Evolutionary conservation across 257 asterid genomes (phyloP).

Genomic region (Mentha longifolia): DNA sequence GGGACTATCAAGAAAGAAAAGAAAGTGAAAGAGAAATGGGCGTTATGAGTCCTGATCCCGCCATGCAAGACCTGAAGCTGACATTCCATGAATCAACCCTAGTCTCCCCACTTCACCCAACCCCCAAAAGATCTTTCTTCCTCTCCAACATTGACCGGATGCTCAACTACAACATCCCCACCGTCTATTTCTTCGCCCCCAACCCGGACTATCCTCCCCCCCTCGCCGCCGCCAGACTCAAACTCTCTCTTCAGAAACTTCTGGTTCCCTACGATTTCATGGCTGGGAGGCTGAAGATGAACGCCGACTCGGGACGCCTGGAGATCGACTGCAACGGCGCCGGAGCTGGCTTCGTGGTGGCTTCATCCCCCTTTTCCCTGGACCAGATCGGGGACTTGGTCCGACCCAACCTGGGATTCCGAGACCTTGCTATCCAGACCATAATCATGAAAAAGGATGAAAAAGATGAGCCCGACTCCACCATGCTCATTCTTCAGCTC

Average conservation of each 20-base stretch:
- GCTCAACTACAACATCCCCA: conserved; percentile 63
- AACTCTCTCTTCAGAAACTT: conserved; percentile 46
- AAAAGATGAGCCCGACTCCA: too few relatives aligned
- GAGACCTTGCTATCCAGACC: conserved; percentile 46
- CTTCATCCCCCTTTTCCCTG: conserved; percentile 52
- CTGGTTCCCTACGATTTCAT: conserved; percentile 58
- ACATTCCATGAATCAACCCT: conserved; percentile 56
- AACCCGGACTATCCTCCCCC: conserved; percentile 54
- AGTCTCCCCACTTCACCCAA: conserved; percentile 45
- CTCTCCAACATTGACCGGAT: conserved; percentile 68
- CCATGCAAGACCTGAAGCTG: conserved; percentile 62
- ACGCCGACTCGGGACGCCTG: conserved; percentile 43
- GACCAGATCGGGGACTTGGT: conserved; percentile 57
- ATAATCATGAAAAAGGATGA: conserved; percentile 50
- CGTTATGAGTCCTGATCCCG: conserved; percentile 37
- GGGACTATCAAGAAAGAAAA: too few relatives aligned
- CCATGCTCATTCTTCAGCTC: conserved; percentile 61
- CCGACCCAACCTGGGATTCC: conserved; percentile 61
- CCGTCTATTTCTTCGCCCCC: conserved; percentile 57
- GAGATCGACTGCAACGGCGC: conserved; percentile 60
- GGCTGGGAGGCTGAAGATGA: conserved; percentile 65
- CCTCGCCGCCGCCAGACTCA: conserved; percentile 42
- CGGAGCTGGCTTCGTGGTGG: conserved; percentile 60
- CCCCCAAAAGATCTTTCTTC: conserved; percentile 47
- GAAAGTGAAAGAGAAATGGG: conserved; percentile 49